phyloP scores from a whole-genome alignment of 2,329 filamentous ascomycete species.

The Sporothrix humicola region DNA sequence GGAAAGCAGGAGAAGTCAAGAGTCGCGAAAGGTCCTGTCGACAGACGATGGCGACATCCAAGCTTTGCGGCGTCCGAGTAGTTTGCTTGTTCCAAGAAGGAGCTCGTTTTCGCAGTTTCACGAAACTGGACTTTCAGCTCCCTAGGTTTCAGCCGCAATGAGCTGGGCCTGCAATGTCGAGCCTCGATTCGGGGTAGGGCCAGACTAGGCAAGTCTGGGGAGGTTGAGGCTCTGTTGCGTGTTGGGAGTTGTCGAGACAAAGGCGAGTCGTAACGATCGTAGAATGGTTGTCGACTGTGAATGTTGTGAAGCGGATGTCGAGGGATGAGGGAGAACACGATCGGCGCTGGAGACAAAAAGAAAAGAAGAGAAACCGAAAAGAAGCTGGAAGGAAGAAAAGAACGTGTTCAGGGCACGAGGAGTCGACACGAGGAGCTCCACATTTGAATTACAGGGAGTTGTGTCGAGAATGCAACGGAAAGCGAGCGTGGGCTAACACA shows the following conservation, averaged over 20 bases:
- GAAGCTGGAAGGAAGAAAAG: neutral
- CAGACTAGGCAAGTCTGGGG: neutral
- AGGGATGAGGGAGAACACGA: neutral
- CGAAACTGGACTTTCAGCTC: neutral
- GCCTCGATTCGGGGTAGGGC: constrained; percentile 2
- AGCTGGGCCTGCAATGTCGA: neutral
- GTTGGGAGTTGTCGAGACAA: neutral
- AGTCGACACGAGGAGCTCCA: constrained; percentile 1
- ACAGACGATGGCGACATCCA: neutral
- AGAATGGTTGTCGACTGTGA: neutral
- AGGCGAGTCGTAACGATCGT: no score
- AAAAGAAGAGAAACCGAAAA: neutral
- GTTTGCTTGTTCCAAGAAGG: neutral
- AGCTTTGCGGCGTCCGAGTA: neutral
- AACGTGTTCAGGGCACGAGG: neutral
- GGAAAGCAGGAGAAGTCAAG: neutral
- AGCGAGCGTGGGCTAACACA: neutral
- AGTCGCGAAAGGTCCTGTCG: neutral
- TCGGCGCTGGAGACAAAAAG: neutral
- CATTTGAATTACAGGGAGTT: neutral
- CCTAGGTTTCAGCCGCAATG: constrained; percentile 13
- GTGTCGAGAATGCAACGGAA: neutral
- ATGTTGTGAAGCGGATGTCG: neutral
- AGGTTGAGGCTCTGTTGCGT: neutral
- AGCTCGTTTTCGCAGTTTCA: no score